Evolutionary conservation across 306 rosid species (phyloP).

Genomic region (Cicer cuneatum): DNA sequence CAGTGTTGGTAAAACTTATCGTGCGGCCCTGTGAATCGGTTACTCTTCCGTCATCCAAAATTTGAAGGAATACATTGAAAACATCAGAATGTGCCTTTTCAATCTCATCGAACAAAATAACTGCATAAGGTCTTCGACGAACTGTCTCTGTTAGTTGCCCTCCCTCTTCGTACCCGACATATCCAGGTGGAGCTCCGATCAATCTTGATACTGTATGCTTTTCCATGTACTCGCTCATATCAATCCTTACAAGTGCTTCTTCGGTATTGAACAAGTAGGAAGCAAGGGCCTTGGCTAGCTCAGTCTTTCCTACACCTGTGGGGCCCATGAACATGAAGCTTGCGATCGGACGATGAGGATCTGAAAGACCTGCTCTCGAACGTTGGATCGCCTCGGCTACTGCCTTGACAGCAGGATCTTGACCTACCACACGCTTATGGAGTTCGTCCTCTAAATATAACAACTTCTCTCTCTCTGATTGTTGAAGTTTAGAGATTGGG

Average conservation of each 20-base stretch:
- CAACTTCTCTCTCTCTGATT: slow-evolving; percentile 87
- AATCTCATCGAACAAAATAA: slow-evolving; percentile 92
- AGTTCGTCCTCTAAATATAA: slow-evolving; percentile 91
- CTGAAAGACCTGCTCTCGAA: slow-evolving; percentile 97
- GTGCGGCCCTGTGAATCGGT: slow-evolving; percentile 97
- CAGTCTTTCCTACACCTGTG: slow-evolving; percentile 97
- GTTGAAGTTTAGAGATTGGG: slow-evolving; percentile 95
- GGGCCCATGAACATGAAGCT: slow-evolving; percentile 99
- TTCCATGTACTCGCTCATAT: slow-evolving; percentile 99
- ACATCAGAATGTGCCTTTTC: slow-evolving; percentile 96
- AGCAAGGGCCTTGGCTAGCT: slow-evolving; percentile 96
- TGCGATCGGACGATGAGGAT: slow-evolving; percentile 95
- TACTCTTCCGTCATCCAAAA: slow-evolving; percentile 93
- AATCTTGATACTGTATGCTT: slow-evolving; percentile 91
- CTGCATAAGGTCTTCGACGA: slow-evolving; percentile 93
- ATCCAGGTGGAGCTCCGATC: slow-evolving; percentile 99
- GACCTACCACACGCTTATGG: slow-evolving; percentile 95
- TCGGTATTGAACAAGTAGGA: slow-evolving; percentile 92
- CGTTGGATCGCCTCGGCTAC: slow-evolving; percentile 96
- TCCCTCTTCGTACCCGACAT: slow-evolving; percentile 98
- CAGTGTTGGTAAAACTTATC: slow-evolving; percentile 87
- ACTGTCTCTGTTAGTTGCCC: slow-evolving; percentile 93
- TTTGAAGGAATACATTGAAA: slow-evolving; percentile 93
- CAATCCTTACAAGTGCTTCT: slow-evolving; percentile 96
- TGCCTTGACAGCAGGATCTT: slow-evolving; percentile 93